Evolutionary conservation across 768 basidiomycete species (phyloP).

Genomic region (Suillus tomentosus): DNA sequence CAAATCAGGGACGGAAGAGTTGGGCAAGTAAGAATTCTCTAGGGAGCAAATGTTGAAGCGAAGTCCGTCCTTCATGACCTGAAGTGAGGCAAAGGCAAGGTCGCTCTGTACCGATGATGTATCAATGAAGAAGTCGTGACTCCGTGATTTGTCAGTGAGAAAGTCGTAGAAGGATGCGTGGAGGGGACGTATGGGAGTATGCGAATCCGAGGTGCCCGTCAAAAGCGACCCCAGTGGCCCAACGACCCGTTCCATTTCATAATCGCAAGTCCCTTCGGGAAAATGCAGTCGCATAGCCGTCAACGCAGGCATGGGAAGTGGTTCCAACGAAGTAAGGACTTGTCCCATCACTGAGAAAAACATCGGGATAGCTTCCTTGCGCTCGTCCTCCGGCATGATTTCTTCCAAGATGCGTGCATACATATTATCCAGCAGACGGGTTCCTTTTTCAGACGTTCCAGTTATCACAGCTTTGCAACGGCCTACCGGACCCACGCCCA

Average conservation of each 20-base stretch:
- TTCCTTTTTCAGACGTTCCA: neutral
- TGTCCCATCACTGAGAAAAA: conserved; percentile 12
- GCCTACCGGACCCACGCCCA: neutral
- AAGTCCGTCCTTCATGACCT: conserved; percentile 28
- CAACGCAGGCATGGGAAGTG: conserved; percentile 5
- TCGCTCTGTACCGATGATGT: neutral
- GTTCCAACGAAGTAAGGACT: conserved; percentile 4
- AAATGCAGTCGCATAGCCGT: neutral
- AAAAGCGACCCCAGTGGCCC: conserved; percentile 9
- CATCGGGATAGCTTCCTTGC: neutral
- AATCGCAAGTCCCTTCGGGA: too few relatives aligned
- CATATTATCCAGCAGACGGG: conserved; percentile 11
- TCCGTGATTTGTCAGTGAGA: conserved; percentile 17
- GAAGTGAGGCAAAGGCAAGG: conserved; percentile 24
- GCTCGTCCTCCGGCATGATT: neutral
- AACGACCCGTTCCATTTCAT: neutral
- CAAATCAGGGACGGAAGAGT: conserved; percentile 23
- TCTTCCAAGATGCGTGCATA: conserved; percentile 1
- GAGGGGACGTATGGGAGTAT: conserved; percentile 17
- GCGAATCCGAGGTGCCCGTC: neutral
- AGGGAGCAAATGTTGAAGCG: conserved; percentile 13
- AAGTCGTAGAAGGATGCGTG: conserved; percentile 33
- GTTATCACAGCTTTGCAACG: neutral
- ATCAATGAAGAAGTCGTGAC: conserved; percentile 17
- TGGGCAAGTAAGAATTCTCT: conserved; percentile 28